phyloP scores from a whole-genome alignment of 2,329 filamentous ascomycete genomes.

The Plenodomus tracheiphilus region DNA sequence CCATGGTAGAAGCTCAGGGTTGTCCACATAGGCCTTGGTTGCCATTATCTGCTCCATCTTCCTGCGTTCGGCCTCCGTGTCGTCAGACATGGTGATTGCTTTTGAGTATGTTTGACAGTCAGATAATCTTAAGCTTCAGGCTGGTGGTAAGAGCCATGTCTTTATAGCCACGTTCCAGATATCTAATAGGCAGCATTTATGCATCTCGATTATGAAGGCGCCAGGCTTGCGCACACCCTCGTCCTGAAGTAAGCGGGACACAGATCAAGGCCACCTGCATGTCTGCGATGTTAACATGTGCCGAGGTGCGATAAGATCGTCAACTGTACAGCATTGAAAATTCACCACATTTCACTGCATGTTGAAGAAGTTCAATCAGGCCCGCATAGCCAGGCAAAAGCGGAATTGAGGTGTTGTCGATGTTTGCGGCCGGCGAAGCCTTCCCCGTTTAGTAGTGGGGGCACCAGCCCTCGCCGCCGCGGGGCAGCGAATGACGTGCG shows the following conservation, averaged over 20 bases:
- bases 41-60: slow-evolving; percentile 17
- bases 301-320: not conserved
- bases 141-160: not conserved
- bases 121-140: not conserved
- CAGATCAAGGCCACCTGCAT: not conserved
- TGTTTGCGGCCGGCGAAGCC: not conserved
- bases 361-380: not conserved
- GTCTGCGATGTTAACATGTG: not conserved
- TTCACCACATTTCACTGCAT: not conserved
- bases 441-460: not conserved
- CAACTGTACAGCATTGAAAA: not conserved
- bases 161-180: not conserved
- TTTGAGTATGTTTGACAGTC: not conserved
- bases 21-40: slow-evolving; percentile 21
- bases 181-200: not conserved
- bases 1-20: slow-evolving; percentile 34
- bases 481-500: not conserved
- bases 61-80: slow-evolving; percentile 6
- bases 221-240: slow-evolving; percentile 1
- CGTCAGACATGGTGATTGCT: slow-evolving; percentile 14
- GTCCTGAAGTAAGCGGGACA: too few species aligned
- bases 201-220: not conserved
- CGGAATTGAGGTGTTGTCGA: not conserved
- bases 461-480: not conserved
- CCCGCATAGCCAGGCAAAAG: not conserved